phyloP scores from a whole-genome alignment of 2,329 filamentous ascomycete species.

The Diaporthe amygdali region DNA sequence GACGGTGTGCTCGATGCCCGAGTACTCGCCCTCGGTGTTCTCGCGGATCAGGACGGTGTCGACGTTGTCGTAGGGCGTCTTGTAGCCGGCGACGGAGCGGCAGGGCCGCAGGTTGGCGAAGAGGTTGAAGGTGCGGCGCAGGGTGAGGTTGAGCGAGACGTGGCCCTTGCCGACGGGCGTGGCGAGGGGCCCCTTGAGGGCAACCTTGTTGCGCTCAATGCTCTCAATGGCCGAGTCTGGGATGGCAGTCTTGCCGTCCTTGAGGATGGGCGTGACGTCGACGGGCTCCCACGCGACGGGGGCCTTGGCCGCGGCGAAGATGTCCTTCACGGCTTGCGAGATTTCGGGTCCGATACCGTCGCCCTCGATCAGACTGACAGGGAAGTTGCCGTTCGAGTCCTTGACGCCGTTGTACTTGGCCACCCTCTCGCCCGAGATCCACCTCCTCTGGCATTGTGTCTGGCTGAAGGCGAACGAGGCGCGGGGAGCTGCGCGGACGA shows the following conservation, averaged over 20 bases:
- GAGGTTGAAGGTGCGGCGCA: conserved; percentile 98
- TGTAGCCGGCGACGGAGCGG: conserved; percentile 95
- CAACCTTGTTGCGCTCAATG: conserved; percentile 94
- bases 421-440: conserved; percentile 74
- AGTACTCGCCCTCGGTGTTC: conserved; percentile 53
- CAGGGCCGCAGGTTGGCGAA: conserved; percentile 99
- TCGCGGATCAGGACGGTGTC: conserved; percentile 98
- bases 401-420: conserved; percentile 94
- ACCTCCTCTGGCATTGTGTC: conserved; percentile 62
- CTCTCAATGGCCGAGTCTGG: conserved; percentile 91
- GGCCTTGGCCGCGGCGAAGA: conserved; percentile 91
- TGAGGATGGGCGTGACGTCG: conserved; percentile 91
- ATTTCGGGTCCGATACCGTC: conserved; percentile 99
- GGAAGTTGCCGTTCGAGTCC: conserved; percentile 92
- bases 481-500: conserved; percentile 72
- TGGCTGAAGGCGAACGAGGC: conserved; percentile 48
- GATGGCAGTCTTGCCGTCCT: conserved; percentile 95
- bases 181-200: conserved; percentile 96
- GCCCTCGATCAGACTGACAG: conserved; percentile 96
- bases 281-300: conserved; percentile 97
- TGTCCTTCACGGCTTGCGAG: conserved; percentile 96
- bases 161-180: conserved; percentile 98
- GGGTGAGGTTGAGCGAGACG: conserved; percentile 97
- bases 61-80: conserved; percentile 97
- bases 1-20: conserved; percentile 32